A percentile compares a stretch with the other conserved stretches of the same genome.
Conservation (phyloP, 345 rosid species). For the Pelargonium nanum region DNA sequence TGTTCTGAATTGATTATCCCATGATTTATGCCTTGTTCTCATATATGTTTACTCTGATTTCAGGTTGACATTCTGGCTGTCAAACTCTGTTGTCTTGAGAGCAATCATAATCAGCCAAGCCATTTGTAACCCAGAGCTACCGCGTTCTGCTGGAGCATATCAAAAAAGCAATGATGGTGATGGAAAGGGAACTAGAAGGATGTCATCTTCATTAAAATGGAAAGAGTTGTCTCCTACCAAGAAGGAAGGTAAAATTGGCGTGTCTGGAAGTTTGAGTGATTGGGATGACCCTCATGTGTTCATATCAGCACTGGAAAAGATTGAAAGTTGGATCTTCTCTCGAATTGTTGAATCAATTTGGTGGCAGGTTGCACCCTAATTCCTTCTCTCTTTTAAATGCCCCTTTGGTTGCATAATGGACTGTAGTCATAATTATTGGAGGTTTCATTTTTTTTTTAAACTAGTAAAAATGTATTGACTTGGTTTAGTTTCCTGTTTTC, state of each 20-base stretch:
- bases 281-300: conserved; percentile 58
- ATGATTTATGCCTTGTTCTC: not conserved
- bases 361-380: conserved; percentile 70
- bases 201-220: conserved; percentile 48
- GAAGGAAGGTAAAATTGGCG: conserved; percentile 26
- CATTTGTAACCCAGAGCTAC: conserved; percentile 22
- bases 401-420: not conserved
- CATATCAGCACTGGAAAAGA: conserved; percentile 56
- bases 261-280: conserved; percentile 23
- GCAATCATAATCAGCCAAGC: conserved; percentile 52
- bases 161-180: conserved; percentile 22
- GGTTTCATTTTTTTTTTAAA: not conserved
- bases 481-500: conserved; percentile 7
- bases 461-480: conserved; percentile 11
- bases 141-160: conserved; percentile 24
- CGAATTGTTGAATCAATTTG: conserved; percentile 78
- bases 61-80: conserved; percentile 95
- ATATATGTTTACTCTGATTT: conserved; percentile 4
- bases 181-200: conserved; percentile 28
- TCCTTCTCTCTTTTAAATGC: not conserved
- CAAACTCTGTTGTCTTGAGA: conserved; percentile 70
- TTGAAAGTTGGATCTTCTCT: conserved; percentile 92
- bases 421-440: not conserved
- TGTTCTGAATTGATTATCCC: not conserved
- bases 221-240: conserved; percentile 33